Conservation (phyloP, 768 basidiomycete genomes). For the Lentinula sp. region DNA sequence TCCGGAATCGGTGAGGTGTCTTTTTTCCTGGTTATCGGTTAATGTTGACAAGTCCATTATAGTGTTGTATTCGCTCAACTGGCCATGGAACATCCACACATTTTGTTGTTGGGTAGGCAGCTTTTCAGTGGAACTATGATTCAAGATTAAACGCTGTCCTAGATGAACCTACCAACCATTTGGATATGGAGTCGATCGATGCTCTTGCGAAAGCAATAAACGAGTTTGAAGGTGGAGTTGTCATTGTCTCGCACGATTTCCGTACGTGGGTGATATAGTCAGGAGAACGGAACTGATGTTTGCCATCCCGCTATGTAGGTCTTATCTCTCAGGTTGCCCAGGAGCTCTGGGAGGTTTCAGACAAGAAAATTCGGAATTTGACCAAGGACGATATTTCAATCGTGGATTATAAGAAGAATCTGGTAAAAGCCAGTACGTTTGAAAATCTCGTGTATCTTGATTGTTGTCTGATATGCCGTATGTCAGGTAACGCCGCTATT, state of each 20-base stretch:
- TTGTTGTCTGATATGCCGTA: background rate
- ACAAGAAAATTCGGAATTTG: conserved; percentile 88
- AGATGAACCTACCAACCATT: conserved; percentile 96
- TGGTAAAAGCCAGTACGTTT: conserved; percentile 65
- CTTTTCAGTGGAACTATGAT: conserved; percentile 12
- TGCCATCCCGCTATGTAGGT: conserved; percentile 34
- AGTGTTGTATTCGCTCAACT: conserved; percentile 96
- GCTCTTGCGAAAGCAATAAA: conserved; percentile 94
- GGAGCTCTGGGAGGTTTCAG: conserved; percentile 98
- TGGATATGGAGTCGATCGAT: conserved; percentile 98
- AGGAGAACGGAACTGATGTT: no score
- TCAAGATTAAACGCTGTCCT: conserved; percentile 9
- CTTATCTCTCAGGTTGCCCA: conserved; percentile 97
- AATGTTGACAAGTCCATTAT: background rate
- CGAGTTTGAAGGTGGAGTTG: conserved; percentile 95
- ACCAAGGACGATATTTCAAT: conserved; percentile 90
- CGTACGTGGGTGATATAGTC: conserved; percentile 45
- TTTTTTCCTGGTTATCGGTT: background rate
- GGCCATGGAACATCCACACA: conserved; percentile 96
- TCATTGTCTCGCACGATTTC: conserved; percentile 99
- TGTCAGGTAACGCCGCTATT: conserved; percentile 70
- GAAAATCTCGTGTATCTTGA: conserved; percentile 3
- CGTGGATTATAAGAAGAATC: conserved; percentile 86
- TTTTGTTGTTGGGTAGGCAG: conserved; percentile 68
- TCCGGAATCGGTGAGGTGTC: conserved; percentile 78